Evolutionary conservation across 2,329 filamentous ascomycete genomes (phyloP).

Genomic region (Cytospora schulzeri): DNA sequence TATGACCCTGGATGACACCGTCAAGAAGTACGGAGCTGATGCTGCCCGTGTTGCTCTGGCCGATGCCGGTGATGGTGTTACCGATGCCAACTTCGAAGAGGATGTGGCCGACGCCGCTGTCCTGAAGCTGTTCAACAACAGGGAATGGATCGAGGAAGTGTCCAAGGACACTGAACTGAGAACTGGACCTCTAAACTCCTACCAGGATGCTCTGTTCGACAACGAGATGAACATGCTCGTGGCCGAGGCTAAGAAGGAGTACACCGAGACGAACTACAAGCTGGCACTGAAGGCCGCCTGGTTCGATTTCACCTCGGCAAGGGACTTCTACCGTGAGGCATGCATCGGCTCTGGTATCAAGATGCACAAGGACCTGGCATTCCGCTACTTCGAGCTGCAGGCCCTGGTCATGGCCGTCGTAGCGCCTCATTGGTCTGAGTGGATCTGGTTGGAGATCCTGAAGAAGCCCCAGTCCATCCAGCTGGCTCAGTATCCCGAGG

Average conservation of each 20-base stretch:
- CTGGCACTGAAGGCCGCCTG: conserved; percentile 82
- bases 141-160: conserved; percentile 91
- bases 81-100: conserved; percentile 97
- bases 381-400: conserved; percentile 84
- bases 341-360: conserved; percentile 75
- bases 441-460: conserved; percentile 91
- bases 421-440: conserved; percentile 91
- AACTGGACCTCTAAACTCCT: conserved; percentile 71
- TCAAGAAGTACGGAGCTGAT: conserved; percentile 92
- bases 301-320: conserved; percentile 87
- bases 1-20: conserved; percentile 82
- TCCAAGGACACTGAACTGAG: conserved; percentile 72
- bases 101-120: conserved; percentile 90
- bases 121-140: conserved; percentile 73
- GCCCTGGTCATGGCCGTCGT: conserved; percentile 80
- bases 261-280: conserved; percentile 79
- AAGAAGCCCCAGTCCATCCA: conserved; percentile 77
- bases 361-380: conserved; percentile 81
- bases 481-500: conserved; percentile 72
- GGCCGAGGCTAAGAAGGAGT: conserved; percentile 76
- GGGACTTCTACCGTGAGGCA: conserved; percentile 88
- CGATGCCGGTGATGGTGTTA: conserved; percentile 90
- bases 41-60: conserved; percentile 47
- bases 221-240: conserved; percentile 90
- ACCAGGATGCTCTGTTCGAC: conserved; percentile 87